A percentile compares a stretch with the other conserved stretches of the same genome.
Conservation (phyloP, 1,284 basidiomycete species). For the Ganoderma leucocontextum region DNA sequence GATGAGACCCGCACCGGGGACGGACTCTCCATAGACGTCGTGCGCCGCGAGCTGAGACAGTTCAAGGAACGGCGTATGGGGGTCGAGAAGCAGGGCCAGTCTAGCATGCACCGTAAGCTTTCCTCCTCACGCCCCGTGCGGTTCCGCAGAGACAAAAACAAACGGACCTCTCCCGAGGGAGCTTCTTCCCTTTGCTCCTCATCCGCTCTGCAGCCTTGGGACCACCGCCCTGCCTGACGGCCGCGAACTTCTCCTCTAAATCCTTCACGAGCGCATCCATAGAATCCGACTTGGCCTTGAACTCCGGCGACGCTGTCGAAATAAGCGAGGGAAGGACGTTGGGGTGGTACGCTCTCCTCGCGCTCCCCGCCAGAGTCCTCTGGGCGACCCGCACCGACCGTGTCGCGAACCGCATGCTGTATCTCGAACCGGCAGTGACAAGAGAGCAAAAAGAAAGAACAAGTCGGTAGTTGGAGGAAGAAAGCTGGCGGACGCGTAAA, state of each 20-base stretch:
- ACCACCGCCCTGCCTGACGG: constrained; percentile 69
- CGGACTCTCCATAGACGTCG: constrained; percentile 84
- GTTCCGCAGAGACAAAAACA: not conserved
- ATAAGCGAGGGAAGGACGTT: constrained; percentile 76
- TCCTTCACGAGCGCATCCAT: constrained; percentile 77
- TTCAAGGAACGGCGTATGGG: constrained; percentile 91
- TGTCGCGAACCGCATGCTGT: constrained; percentile 25
- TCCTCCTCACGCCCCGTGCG: not conserved
- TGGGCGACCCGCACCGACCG: constrained; percentile 24
- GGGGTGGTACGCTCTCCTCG: constrained; percentile 61
- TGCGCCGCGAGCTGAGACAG: constrained; percentile 88
- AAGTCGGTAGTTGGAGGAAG: not conserved
- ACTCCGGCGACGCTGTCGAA: constrained; percentile 75
- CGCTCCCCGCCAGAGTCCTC: constrained; percentile 19
- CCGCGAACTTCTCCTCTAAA: constrained; percentile 64
- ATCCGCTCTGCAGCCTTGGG: constrained; percentile 80
- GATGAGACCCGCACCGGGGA: constrained; percentile 92
- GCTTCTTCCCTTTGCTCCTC: constrained; percentile 81
- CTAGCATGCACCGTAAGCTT: constrained; percentile 43
- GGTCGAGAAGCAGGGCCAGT: constrained; percentile 78
- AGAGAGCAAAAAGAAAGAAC: not conserved
- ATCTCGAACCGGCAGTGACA: not conserved
- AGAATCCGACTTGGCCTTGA: constrained; percentile 65
- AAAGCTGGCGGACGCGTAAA: not conserved
- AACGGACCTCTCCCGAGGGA: constrained; percentile 85